phyloP scores from a whole-genome alignment of 495 filamentous ascomycete species.

The Aspergillus sclerotioniger region DNA sequence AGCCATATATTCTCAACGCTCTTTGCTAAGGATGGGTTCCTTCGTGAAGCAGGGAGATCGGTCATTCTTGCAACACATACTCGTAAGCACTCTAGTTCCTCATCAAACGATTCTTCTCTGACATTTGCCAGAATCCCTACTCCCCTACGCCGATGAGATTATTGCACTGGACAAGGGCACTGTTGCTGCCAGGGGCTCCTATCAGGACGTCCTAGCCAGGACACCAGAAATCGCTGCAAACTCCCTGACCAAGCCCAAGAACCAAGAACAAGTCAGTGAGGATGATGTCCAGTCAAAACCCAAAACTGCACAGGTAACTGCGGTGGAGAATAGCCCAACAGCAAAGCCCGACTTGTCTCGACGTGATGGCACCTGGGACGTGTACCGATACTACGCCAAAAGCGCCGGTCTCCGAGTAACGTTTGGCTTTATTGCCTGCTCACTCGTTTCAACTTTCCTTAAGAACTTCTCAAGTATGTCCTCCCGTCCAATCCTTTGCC shows the following conservation, averaged over 20 bases:
- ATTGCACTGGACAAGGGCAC: neutral
- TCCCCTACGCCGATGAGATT: neutral
- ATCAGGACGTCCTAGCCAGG: neutral
- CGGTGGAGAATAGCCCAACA: neutral
- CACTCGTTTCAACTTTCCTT: neutral
- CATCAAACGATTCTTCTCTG: no score
- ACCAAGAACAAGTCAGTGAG: neutral
- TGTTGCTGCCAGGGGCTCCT: neutral
- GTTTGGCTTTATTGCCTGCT: neutral
- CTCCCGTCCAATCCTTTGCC: slow-evolving; percentile 11
- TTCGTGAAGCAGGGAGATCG: neutral
- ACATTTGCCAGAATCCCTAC: neutral
- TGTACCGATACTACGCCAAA: slow-evolving; percentile 52
- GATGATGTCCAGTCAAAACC: neutral
- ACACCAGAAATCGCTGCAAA: neutral
- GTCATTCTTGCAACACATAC: neutral
- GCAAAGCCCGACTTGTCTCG: slow-evolving; percentile 11
- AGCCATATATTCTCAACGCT: neutral
- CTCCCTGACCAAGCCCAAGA: neutral
- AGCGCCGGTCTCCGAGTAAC: slow-evolving; percentile 8
- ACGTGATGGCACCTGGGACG: slow-evolving; percentile 38
- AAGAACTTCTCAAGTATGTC: neutral
- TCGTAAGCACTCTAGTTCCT: no score
- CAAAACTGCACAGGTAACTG: neutral
- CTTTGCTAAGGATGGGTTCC: neutral